Base-by-base conservation (phyloP, 768 basidiomycete species). In the Tubosaeta sp. region DNA sequence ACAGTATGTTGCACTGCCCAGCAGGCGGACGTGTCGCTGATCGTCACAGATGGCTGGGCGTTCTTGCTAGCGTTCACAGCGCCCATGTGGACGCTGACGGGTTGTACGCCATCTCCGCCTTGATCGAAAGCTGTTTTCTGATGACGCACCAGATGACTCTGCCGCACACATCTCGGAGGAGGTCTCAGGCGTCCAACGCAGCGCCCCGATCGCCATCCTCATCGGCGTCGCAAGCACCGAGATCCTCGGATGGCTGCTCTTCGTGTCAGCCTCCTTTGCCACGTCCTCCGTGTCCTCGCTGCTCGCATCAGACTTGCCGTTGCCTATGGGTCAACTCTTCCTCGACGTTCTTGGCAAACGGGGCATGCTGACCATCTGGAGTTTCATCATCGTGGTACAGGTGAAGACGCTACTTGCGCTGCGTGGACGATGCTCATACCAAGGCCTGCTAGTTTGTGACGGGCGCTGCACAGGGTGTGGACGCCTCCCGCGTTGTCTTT, bases 21-120 rank as follows among this genome's bases (percentile, higher is more conserved):
- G 12, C 7, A 33, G 19, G 14, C 41, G 9, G 8, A 33, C 25
- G 16, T 37, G 13, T 35, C 13, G 29, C n/a, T 54, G 26, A 52
- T 50, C 5, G 26, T 29, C 2, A 12, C 58, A 87, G 86, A 76
- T 66, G 83, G 81, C 13, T 87, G 85, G 85, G 84, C 85, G 1
- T 88, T 88, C 65, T 72, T 87, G 55, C 64, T 88, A 42, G 76
- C 86, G 0, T 87, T 88, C 61, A 86, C 85, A 0, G 74, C 86
- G 1, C 83, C 85, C 0, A 88, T 88, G 86, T 88, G 86, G 86
- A 86, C 85, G 4, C 67, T 88, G 50, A 88, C 86, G 2, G 86
- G 86, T 54, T 88, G 86, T 86, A 50, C 59, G 83, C 11, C 27
- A 31, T 43, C 26, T 17, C 19, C 8, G 35, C 14, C 6, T 34